Percentiles rank a stretch among this genome's conserved stretches.
Evolutionary conservation across 805 yeast genomes (phyloP).

Genomic region (Teunomyces barrocoloradensis): DNA sequence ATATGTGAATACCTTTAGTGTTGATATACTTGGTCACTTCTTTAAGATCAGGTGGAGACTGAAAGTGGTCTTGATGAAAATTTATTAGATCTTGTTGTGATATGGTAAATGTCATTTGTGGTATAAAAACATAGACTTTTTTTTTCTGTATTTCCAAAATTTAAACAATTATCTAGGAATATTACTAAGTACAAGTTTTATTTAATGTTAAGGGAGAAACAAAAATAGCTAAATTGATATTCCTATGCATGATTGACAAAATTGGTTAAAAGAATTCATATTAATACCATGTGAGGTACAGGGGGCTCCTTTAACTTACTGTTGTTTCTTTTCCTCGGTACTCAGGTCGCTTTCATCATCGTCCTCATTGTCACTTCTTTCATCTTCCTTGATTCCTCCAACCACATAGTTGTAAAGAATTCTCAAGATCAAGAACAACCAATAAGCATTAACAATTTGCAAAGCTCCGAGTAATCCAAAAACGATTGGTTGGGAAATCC

Average conservation of each 20-base stretch:
- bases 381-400: constrained; percentile 67
- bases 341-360: constrained; percentile 35
- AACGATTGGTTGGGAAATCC: constrained; percentile 90
- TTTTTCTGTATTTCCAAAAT: constrained; percentile 2
- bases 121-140: neutral
- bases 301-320: neutral
- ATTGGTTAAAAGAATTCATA: neutral
- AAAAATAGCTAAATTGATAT: neutral
- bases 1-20: neutral
- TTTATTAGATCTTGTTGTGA: constrained; percentile 14
- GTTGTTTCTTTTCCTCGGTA: constrained; percentile 15
- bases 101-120: constrained; percentile 4
- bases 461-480: constrained; percentile 73
- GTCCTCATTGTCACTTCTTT: constrained; percentile 80
- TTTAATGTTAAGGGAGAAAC: neutral
- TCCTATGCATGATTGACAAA: neutral
- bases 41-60: neutral
- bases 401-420: constrained; percentile 65
- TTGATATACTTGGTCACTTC: neutral
- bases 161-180: neutral
- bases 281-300: neutral
- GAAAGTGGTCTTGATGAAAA: constrained; percentile 12
- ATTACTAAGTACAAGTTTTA: neutral
- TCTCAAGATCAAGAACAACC: constrained; percentile 82
- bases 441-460: constrained; percentile 82